A percentile compares a stretch with the other conserved stretches of the same genome.
These are phyloP conservation scores for Cadophora gregata DNA, from an alignment of 2,329 filamentous ascomycete species.

Conservation along the genomic window DNA sequence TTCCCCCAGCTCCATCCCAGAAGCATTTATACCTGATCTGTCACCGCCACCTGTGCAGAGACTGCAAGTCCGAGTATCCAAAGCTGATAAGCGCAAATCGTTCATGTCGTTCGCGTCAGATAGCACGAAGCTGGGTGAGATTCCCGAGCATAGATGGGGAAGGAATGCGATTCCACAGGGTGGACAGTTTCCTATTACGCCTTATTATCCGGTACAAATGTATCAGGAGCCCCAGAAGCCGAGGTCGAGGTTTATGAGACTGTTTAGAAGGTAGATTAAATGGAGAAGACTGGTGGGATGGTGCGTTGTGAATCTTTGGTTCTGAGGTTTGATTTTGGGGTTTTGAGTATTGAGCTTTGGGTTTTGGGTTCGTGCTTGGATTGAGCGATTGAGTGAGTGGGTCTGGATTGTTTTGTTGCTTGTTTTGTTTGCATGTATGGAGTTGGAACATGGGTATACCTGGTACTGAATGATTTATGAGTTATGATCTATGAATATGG, in stretches of 20 bases:
- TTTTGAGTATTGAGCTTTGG: not conserved
- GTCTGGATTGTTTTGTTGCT: not conserved
- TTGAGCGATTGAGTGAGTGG: not conserved
- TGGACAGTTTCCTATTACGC: slow-evolving; percentile 32
- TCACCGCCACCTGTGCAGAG: not conserved
- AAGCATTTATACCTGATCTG: not conserved
- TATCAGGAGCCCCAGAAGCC: slow-evolving; percentile 36
- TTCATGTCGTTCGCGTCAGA: slow-evolving; percentile 49
- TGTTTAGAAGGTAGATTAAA: slow-evolving; percentile 33
- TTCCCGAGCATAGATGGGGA: slow-evolving; percentile 42
- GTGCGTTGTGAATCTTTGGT: not conserved
- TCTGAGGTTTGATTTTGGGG: not conserved
- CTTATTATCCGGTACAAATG: slow-evolving; percentile 35
- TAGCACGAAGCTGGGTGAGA: slow-evolving; percentile 55
- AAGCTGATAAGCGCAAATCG: slow-evolving; percentile 37
- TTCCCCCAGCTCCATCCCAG: not conserved
- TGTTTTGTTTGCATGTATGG: not conserved
- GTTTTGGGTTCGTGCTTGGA: slow-evolving; percentile 7
- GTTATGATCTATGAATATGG: not conserved
- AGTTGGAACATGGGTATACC: not conserved
- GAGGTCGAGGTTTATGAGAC: slow-evolving; percentile 32
- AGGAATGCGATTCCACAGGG: slow-evolving; percentile 1
- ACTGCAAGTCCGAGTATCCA: not conserved
- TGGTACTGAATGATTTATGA: slow-evolving; percentile 1
- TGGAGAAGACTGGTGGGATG: too few species aligned